Conservation (phyloP, 768 basidiomycete genomes). For the Lactarius deliciosus region DNA sequence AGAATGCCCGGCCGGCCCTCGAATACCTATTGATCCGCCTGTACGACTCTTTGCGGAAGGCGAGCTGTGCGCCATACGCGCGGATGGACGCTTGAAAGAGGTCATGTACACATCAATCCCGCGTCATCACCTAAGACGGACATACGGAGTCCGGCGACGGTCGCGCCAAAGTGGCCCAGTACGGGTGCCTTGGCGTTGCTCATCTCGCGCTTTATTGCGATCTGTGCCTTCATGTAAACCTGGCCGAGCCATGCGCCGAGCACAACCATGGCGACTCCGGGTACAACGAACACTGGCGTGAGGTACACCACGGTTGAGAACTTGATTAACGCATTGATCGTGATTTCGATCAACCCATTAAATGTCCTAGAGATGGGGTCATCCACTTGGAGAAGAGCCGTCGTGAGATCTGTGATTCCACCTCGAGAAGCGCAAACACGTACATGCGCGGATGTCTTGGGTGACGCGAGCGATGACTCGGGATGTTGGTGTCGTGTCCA, state of each 20-base stretch:
- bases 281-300: conserved; percentile 43
- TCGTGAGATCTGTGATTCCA: not conserved
- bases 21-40: conserved; percentile 50
- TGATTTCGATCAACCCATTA: conserved; percentile 35
- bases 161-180: conserved; percentile 52
- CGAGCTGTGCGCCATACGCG: conserved; percentile 53
- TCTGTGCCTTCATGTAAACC: conserved; percentile 55
- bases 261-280: conserved; percentile 38
- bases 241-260: conserved; percentile 46
- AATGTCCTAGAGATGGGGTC: conserved; percentile 36
- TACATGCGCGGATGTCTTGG: conserved; percentile 53
- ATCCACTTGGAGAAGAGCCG: conserved; percentile 36
- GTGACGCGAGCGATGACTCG: conserved; percentile 67
- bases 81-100: conserved; percentile 45
- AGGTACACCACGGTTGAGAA: conserved; percentile 40
- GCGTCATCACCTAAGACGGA: not conserved
- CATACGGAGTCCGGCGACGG: conserved; percentile 49
- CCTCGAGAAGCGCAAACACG: not conserved
- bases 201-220: conserved; percentile 57
- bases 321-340: conserved; percentile 38
- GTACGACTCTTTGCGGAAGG: conserved; percentile 44
- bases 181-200: conserved; percentile 50
- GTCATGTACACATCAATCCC: not conserved
- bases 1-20: conserved; percentile 43
- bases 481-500: conserved; percentile 50